Evolutionary conservation across 306 rosid species (phyloP).

Genomic region (Castanospermum australe): DNA sequence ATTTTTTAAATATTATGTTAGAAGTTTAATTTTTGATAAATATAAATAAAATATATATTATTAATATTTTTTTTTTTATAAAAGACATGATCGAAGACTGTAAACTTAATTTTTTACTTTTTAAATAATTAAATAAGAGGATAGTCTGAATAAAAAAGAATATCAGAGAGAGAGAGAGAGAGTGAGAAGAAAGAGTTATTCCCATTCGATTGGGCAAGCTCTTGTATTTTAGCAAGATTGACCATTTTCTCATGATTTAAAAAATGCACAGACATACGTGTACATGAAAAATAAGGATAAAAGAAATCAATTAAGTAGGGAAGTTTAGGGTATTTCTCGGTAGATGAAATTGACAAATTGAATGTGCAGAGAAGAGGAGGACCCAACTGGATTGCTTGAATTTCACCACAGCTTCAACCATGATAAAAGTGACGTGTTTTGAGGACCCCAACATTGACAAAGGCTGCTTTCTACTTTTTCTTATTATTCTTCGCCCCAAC

Average conservation of each 20-base stretch:
- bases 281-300: background rate
- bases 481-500: background rate
- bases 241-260: background rate
- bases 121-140: too few species aligned
- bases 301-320: background rate
- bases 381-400: constrained; percentile 64
- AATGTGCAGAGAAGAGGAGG: constrained; percentile 35
- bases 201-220: background rate
- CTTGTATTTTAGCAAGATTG: background rate
- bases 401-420: constrained; percentile 51
- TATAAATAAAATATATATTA: too few species aligned
- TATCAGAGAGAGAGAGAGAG: background rate
- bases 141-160: too few species aligned
- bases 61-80: too few species aligned
- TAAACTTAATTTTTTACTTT: too few species aligned
- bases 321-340: background rate
- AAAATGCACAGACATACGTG: background rate
- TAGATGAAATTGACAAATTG: constrained; percentile 18
- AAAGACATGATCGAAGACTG: too few species aligned
- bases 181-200: background rate
- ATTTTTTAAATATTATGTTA: too few species aligned
- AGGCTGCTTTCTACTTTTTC: background rate
- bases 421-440: constrained; percentile 26
- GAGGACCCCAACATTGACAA: constrained; percentile 41
- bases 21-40: too few species aligned